Evolutionary conservation across 2,329 filamentous ascomycete genomes (phyloP).

Genomic region (Aspergillus neoniger): DNA sequence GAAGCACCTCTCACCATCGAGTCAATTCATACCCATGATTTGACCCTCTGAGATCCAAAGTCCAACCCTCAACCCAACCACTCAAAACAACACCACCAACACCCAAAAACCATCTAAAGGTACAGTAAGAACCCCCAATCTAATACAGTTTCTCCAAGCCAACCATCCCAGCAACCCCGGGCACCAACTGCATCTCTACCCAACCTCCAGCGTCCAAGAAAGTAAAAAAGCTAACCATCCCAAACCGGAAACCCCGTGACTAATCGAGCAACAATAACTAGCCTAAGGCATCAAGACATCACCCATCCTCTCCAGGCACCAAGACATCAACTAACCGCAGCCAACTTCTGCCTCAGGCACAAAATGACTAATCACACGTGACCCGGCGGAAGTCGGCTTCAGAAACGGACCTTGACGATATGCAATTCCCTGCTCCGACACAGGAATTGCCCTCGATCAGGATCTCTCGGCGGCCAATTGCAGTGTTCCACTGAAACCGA

Average conservation of each 20-base stretch:
- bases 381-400: constrained; percentile 28
- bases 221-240: neutral
- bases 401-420: constrained; percentile 14
- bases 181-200: neutral
- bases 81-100: neutral
- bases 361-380: constrained; percentile 21
- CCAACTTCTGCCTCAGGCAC: neutral
- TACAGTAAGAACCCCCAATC: neutral
- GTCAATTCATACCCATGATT: neutral
- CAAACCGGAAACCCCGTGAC: neutral
- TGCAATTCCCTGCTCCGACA: constrained; percentile 21
- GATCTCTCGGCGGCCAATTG: constrained; percentile 6
- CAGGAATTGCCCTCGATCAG: constrained; percentile 18
- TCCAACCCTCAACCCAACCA: neutral
- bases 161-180: neutral
- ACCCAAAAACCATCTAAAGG: neutral
- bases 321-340: neutral
- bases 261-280: neutral
- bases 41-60: neutral
- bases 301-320: neutral
- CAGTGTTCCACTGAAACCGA: neutral
- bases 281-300: neutral
- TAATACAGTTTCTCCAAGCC: neutral
- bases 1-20: neutral
- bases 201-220: neutral